phyloP scores from a whole-genome alignment of 352 stramenopile genomes.

The Peronosclerospora sorghi region DNA sequence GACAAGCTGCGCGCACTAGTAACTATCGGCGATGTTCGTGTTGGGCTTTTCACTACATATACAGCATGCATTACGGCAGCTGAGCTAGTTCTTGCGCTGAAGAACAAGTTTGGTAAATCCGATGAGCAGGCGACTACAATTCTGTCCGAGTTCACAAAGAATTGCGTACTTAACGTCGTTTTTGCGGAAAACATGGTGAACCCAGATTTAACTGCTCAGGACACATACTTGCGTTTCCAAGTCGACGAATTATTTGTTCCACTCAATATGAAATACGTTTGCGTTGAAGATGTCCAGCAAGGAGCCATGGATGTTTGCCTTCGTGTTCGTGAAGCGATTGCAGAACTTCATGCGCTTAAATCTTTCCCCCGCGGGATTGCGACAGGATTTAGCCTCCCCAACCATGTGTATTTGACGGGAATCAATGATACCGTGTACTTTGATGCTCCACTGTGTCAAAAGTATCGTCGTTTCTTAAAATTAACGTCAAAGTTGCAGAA shows the following conservation, averaged over 20 bases:
- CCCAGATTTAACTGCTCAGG: slow-evolving; percentile 32
- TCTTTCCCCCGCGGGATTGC: slow-evolving; percentile 63
- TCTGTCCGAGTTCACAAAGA: slow-evolving; percentile 32
- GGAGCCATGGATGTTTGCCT: slow-evolving; percentile 65
- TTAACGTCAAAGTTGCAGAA: slow-evolving; percentile 49
- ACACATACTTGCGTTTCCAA: slow-evolving; percentile 75
- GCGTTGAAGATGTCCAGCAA: slow-evolving; percentile 28
- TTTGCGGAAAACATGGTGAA: slow-evolving; percentile 36
- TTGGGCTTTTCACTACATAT: slow-evolving; percentile 67
- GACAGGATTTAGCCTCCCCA: slow-evolving; percentile 46
- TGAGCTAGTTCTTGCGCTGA: slow-evolving; percentile 38
- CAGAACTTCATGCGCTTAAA: slow-evolving; percentile 49
- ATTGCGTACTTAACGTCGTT: slow-evolving; percentile 39
- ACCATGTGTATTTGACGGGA: slow-evolving; percentile 14
- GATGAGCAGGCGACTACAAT: slow-evolving; percentile 30
- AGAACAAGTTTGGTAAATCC: slow-evolving; percentile 48
- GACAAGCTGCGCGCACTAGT: slow-evolving; percentile 54
- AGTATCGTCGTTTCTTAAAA: slow-evolving; percentile 74
- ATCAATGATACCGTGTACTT: slow-evolving; percentile 28
- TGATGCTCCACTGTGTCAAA: slow-evolving; percentile 37
- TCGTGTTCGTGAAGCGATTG: slow-evolving; percentile 45
- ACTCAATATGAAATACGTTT: slow-evolving; percentile 75
- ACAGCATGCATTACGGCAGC: slow-evolving; percentile 42
- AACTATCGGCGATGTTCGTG: slow-evolving; percentile 42
- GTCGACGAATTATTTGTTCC: slow-evolving; percentile 73